A percentile compares a stretch with the other conserved stretches of the same genome.
Conservation (phyloP, 2,329 filamentous ascomycete species). For the Sporothrix globosa region DNA sequence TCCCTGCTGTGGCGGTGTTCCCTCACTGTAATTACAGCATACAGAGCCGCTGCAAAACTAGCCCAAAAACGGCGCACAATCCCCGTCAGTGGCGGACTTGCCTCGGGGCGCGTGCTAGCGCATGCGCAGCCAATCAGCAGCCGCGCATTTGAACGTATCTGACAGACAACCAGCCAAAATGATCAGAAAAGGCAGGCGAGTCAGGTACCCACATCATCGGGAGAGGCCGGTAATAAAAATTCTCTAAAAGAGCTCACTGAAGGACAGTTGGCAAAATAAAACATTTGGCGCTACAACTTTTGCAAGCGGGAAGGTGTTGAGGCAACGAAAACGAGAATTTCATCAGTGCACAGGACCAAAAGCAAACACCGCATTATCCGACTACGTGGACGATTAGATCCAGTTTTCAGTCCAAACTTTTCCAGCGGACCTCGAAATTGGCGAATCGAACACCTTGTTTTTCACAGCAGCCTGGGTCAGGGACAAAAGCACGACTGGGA, state of each 20-base stretch:
- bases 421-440: slow-evolving; percentile 26
- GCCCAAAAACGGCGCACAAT: slow-evolving; percentile 6
- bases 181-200: neutral
- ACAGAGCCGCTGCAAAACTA: neutral
- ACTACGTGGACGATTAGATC: neutral
- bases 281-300: neutral
- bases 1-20: slow-evolving; percentile 6
- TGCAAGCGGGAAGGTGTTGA: neutral
- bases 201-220: slow-evolving; percentile 32
- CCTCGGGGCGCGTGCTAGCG: slow-evolving; percentile 21
- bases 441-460: slow-evolving; percentile 34
- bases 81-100: slow-evolving; percentile 25
- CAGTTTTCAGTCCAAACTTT: neutral
- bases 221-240: slow-evolving; percentile 35
- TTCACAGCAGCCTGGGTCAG: slow-evolving; percentile 16
- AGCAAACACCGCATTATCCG: slow-evolving; percentile 10
- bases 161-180: slow-evolving; percentile 12
- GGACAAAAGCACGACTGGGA: neutral
- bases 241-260: slow-evolving; percentile 11
- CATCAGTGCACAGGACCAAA: neutral
- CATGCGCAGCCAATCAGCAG: slow-evolving; percentile 34
- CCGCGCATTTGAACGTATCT: slow-evolving; percentile 31
- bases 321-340: slow-evolving; percentile 1
- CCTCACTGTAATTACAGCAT: neutral
- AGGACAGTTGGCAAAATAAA: neutral